Base-by-base conservation (phyloP, 1,284 basidiomycete species). In the Salmacisia buchloeana region DNA sequence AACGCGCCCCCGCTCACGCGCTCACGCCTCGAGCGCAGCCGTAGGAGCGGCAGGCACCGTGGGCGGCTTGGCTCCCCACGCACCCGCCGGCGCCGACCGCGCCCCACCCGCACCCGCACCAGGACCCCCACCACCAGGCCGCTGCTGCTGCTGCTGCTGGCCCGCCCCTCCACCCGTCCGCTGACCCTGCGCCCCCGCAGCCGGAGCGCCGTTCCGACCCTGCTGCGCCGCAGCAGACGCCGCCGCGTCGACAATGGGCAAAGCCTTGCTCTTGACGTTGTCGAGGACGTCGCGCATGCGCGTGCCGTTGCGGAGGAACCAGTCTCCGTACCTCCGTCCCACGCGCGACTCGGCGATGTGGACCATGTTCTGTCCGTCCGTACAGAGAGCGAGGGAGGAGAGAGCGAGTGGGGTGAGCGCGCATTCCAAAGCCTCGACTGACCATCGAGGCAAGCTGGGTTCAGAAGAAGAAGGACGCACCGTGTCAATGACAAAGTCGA, bases 401-500 rank as follows among this genome's bases (percentile, higher is more conserved):
- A 61, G 52, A 31, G 23, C 25, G n/a, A n/a, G n/a, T n/a, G n/a
- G n/a, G n/a, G n/a, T n/a, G n/a, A n/a, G n/a, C n/a, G n/a, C n/a
- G n/a, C n/a, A n/a, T n/a, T n/a, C n/a, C n/a, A n/a, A n/a, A n/a
- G n/a, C n/a, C n/a, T n/a, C n/a, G n/a, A n/a, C n/a, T n/a, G n/a
- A n/a, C n/a, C n/a, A n/a, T n/a, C n/a, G n/a, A n/a, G n/a, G n/a
- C n/a, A 29, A 29, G 46, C 6, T 15, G n/a, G 25, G 23, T 2
- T 10, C 12, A 38, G 36, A 29, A 12, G 29, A 54, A 54, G 13
- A 10, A 18, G 3, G 2, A 82, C 86, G 72, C 71, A 92, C 91
- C 81, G 90, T 90, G 70, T 94, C 89, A 73, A 97, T 94, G 63
- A 90, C 89, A 76, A 97, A 97, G 81, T 96, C 94, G 71, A 97